Evolutionary conservation across 2,329 filamentous ascomycete genomes (phyloP).

Genomic region (Hypoxylon sp.): DNA sequence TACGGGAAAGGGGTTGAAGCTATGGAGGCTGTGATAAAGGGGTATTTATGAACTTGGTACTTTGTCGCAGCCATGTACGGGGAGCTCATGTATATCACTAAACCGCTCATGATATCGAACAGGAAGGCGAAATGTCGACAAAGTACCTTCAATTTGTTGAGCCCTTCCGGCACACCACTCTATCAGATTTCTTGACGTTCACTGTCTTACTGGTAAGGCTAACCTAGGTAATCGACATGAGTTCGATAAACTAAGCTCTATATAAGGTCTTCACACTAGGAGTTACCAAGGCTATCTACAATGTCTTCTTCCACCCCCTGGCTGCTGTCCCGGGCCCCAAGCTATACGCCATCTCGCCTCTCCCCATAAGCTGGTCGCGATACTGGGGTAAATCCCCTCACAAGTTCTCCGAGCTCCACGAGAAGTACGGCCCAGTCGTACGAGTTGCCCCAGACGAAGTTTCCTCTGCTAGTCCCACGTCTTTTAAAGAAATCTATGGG

Average conservation of each 20-base stretch:
- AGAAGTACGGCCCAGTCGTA: slow-evolving; percentile 61
- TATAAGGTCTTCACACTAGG: slow-evolving; percentile 24
- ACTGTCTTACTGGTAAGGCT: slow-evolving; percentile 32
- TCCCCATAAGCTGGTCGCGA: slow-evolving; percentile 38
- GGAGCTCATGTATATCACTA: not conserved
- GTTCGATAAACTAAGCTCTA: slow-evolving; percentile 16
- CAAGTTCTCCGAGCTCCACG: slow-evolving; percentile 49
- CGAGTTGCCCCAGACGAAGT: slow-evolving; percentile 58
- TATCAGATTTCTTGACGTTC: slow-evolving; percentile 29
- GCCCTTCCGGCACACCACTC: slow-evolving; percentile 22
- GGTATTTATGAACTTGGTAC: slow-evolving; percentile 22
- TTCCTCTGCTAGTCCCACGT: slow-evolving; percentile 54
- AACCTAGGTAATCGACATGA: not conserved
- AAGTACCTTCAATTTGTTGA: slow-evolving; percentile 17
- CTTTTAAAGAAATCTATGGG: slow-evolving; percentile 58
- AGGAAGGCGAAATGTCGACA: slow-evolving; percentile 32
- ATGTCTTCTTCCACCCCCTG: slow-evolving; percentile 43
- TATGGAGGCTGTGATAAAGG: not conserved
- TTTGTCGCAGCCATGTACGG: not conserved
- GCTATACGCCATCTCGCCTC: slow-evolving; percentile 34
- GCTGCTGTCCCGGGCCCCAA: slow-evolving; percentile 38
- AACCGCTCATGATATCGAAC: not conserved
- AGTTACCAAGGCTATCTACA: slow-evolving; percentile 34
- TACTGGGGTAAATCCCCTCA: slow-evolving; percentile 26
- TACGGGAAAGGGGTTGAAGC: not conserved